Base-by-base conservation (phyloP, 192 early-diverging fungal species). In the Podila minutissima region DNA sequence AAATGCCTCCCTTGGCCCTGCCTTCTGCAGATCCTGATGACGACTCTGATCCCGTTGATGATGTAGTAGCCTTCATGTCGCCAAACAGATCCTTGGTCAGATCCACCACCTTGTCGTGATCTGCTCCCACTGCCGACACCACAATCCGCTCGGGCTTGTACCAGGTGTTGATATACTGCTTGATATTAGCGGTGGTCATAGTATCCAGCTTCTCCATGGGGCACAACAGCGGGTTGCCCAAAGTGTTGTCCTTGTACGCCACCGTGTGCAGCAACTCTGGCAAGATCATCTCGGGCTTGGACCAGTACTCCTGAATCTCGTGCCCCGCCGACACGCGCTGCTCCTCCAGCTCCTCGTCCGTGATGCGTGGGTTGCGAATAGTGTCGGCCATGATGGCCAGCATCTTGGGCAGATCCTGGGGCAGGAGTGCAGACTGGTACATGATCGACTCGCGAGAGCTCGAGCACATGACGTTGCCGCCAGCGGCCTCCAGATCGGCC, bases 361-460 rank as follows among this genome's bases (percentile, higher is more conserved):
- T 66, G 32, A 97, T 91, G 33, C 66, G 73, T 9, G 97, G 95
- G 62, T 91, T 90, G 68, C 91, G 88, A 28, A 97, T 91, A 10
- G 95, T 93, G 60, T 97, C 92, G 0, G 94, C 89, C 71, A 98
- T 89, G 26, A 97, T 84, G 17, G 86, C 67, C 46, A 97, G 59
- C n/a, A 95, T 90, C 22, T 89, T 85, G 1, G 84, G 76, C 26
- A 97, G 71, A 83, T 97, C 95, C 71, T 95, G 89, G 5, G 88
- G 90, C 74, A 99, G 96, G 28, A 99, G 92, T 8, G 95, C 91
- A 8, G 94, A 92, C 77, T 97, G 97, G 81, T 98, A 99, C 91
- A 97, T 95, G 83, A 99, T 96, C 62, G 93, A 88, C 78, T 99
- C 98, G 35, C 97, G 91, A 26, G 95, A 93, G 58, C 92, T 92